Evolutionary conservation across 352 stramenopile species (phyloP), one percentile per base, ranked within the genome.

Genomic region (Peronosclerospora sorghi): DNA sequence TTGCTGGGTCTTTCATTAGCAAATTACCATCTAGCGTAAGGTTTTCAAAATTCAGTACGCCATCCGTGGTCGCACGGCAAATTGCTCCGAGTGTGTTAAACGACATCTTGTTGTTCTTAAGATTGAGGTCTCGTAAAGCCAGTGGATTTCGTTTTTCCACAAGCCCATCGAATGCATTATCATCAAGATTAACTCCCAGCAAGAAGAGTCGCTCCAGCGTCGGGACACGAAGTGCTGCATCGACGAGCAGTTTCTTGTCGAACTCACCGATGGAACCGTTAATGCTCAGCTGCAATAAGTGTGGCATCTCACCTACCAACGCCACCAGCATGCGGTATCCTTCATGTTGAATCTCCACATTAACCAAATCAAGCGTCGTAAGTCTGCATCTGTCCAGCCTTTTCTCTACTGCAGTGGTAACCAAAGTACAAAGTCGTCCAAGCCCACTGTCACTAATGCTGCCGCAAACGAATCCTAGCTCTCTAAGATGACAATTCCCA

Each of bases 171-270:
- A 91, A 84, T 15, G 68, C 63, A 28, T 76, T 61, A 48, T 88
- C 75, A 40, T 81, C 68, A 8, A 91, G 54, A 19, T 87, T 72
- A 27, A 85, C 87, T 44, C 88, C 72, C 42, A 86, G 73, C 21
- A 91, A 44, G 5, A 73, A 85, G 8, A 91, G 54, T 0, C 46
- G 48, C 28, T 68, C 35, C 1, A 88, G 54, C 4, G 45, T 57
- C 4, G 59, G 51, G 15, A 53, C 50, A 21, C 37, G 38, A 23
- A 85, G 52, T 23, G 66, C 40, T 27, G 44, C 55, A 23, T 74
- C 58, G 5, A 87, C 35, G 1, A 86, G 64, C 26, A 49, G n/a
- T 12, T 59, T 66, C n/a, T 71, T 80, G 34, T 81, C 63, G 12
- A 86, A 77, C 42, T 83, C 62, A 3, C 65, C 38, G 28, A 86